A percentile compares a stretch with the other conserved stretches of the same genome.
Evolutionary conservation across 202 grass and related monocot species (phyloP).

Genomic region (Bolboschoenoplectus hybrid): DNA sequence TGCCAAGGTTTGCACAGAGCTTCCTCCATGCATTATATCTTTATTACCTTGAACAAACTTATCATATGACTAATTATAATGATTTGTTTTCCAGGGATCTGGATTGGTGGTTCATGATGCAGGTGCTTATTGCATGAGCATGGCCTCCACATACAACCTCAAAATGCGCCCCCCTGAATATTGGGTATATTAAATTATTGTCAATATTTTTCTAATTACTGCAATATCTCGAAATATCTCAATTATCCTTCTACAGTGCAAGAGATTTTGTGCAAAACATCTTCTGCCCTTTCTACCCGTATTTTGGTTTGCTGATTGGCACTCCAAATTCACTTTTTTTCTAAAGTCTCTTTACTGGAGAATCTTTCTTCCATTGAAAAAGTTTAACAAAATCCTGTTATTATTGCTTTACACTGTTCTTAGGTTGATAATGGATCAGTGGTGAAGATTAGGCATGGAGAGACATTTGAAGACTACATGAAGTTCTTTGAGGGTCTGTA

Average conservation of each 20-base stretch:
- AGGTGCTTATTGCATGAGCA: slow-evolving; percentile 98
- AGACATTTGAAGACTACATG: slow-evolving; percentile 76
- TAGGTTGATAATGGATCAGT: slow-evolving; percentile 66
- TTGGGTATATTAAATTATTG: slow-evolving; percentile 50
- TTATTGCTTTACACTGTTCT: not conserved
- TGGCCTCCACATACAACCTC: slow-evolving; percentile 96
- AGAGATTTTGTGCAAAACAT: not conserved
- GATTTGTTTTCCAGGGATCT: slow-evolving; percentile 54
- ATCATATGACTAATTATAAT: not conserved
- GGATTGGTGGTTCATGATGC: slow-evolving; percentile 94
- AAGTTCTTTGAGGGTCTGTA: slow-evolving; percentile 85
- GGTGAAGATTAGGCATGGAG: slow-evolving; percentile 75
- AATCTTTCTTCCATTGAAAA: not conserved
- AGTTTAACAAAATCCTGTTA: not conserved
- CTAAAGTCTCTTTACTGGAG: not conserved
- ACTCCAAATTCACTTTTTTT: not conserved
- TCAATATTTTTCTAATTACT: not conserved
- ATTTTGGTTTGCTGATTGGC: not conserved
- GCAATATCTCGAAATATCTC: not conserved
- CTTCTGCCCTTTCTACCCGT: not conserved
- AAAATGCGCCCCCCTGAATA: slow-evolving; percentile 92
- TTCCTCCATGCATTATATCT: not conserved
- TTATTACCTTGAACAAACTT: not conserved
- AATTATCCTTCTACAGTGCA: not conserved
- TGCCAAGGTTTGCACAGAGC: slow-evolving; percentile 55